Evolutionary conservation across 768 basidiomycete species (phyloP).

Genomic region (Leucocoprinus birnbaumii): DNA sequence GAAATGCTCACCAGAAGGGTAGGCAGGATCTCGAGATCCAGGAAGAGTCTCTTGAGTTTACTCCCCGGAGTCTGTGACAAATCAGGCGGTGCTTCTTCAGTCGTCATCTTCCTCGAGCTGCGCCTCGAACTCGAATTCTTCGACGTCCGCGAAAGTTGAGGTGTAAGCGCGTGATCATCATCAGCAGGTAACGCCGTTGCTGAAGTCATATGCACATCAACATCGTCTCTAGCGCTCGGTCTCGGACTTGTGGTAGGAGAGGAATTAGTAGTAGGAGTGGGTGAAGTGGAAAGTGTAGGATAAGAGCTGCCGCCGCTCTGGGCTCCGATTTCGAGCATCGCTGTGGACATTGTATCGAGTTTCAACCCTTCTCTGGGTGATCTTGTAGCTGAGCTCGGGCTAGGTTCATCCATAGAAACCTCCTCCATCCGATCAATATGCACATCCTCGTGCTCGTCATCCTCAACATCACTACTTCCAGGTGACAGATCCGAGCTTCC

Average conservation of each 20-base stretch:
- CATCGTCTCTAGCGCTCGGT: not conserved
- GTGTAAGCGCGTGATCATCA: slow-evolving; percentile 9
- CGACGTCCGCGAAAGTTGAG: slow-evolving; percentile 1
- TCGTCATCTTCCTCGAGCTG: slow-evolving; percentile 46
- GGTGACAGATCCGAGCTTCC: slow-evolving; percentile 70
- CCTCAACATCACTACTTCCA: slow-evolving; percentile 72
- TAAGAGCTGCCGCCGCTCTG: not conserved
- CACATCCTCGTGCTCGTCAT: slow-evolving; percentile 39
- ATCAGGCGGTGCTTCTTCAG: slow-evolving; percentile 30
- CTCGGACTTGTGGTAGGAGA: too few species aligned
- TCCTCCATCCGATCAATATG: slow-evolving; percentile 57
- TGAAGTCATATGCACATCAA: slow-evolving; percentile 2
- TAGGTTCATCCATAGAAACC: slow-evolving; percentile 68
- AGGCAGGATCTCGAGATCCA: slow-evolving; percentile 70
- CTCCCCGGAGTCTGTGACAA: slow-evolving; percentile 64
- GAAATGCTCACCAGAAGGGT: slow-evolving; percentile 69
- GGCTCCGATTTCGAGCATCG: not conserved
- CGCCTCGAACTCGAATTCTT: slow-evolving; percentile 39
- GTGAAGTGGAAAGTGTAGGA: not conserved
- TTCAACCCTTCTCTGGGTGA: not conserved
- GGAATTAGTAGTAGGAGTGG: not conserved
- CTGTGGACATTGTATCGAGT: not conserved
- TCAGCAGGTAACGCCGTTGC: not conserved
- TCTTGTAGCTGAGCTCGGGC: not conserved
- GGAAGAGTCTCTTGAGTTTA: slow-evolving; percentile 71